phyloP scores from a whole-genome alignment of 257 asterid genomes.

The Solanum boliviense region DNA sequence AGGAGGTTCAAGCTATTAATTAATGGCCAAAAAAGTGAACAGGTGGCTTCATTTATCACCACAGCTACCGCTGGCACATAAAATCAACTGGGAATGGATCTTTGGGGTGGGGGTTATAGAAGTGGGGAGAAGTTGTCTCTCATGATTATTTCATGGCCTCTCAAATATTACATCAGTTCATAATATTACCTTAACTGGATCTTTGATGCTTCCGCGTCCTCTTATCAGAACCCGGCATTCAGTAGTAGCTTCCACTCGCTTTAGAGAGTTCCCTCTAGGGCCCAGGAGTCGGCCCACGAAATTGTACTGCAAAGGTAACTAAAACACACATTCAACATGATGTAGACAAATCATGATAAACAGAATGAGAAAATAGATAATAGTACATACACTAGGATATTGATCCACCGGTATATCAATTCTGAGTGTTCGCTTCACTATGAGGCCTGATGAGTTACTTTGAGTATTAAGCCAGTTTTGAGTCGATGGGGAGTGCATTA shows the following conservation, averaged over 20 bases:
- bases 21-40: background rate
- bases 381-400: slow-evolving; percentile 59
- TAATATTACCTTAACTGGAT: slow-evolving; percentile 64
- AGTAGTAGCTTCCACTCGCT: slow-evolving; percentile 90
- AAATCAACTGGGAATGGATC: background rate
- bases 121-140: background rate
- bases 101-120: background rate
- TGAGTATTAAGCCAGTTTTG: slow-evolving; percentile 89
- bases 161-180: background rate
- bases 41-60: background rate
- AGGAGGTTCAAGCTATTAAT: background rate
- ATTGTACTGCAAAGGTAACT: slow-evolving; percentile 54
- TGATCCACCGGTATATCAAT: slow-evolving; percentile 93
- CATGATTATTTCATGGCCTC: background rate
- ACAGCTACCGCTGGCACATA: background rate
- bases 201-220: slow-evolving; percentile 99
- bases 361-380: slow-evolving; percentile 3
- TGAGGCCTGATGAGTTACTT: slow-evolving; percentile 81
- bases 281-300: slow-evolving; percentile 99
- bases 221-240: slow-evolving; percentile 95
- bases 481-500: slow-evolving; percentile 65
- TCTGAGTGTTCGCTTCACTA: slow-evolving; percentile 80
- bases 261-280: slow-evolving; percentile 97
- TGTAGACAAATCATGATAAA: background rate
- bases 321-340: background rate